Evolutionary conservation across 108 stramenopile species (phyloP).

Genomic region (Cylindrotheca fusiformis): DNA sequence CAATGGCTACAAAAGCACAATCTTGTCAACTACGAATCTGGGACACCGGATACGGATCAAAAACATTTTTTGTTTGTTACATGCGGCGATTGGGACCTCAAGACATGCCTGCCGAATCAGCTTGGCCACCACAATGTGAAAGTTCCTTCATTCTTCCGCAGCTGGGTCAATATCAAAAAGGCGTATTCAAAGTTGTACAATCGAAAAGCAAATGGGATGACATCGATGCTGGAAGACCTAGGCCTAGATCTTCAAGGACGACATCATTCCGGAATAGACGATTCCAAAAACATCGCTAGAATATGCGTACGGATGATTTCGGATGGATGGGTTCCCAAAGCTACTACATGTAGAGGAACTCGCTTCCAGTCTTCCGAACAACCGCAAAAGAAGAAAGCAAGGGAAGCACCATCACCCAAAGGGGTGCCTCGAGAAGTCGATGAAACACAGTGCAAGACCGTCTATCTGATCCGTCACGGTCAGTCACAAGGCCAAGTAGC

Average conservation of each 20-base stretch:
- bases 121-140: slow-evolving; percentile 15
- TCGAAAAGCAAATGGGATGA: slow-evolving; percentile 9
- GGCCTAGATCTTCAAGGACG: slow-evolving; percentile 4
- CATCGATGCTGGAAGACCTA: slow-evolving; percentile 9
- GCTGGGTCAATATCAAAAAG: slow-evolving; percentile 25
- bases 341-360: slow-evolving; percentile 3
- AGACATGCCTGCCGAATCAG: slow-evolving; percentile 20
- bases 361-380: slow-evolving; percentile 6
- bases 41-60: neutral
- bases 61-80: slow-evolving; percentile 14
- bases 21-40: neutral
- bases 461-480: slow-evolving; percentile 48
- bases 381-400: neutral
- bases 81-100: slow-evolving; percentile 28
- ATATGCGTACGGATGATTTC: slow-evolving; percentile 15
- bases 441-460: slow-evolving; percentile 9
- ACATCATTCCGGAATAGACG: slow-evolving; percentile 13
- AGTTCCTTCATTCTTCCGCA: slow-evolving; percentile 12
- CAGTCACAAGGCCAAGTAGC: slow-evolving; percentile 26
- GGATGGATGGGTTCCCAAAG: slow-evolving; percentile 15
- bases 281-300: slow-evolving; percentile 9
- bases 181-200: slow-evolving; percentile 15
- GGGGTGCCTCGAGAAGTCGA: neutral
- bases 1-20: slow-evolving; percentile 18
- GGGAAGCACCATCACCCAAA: slow-evolving; percentile 3